Evolutionary conservation across 2,329 filamentous ascomycete genomes (phyloP), one percentile per base, ranked within the genome.

Genomic region (Raffaelea arxii): DNA sequence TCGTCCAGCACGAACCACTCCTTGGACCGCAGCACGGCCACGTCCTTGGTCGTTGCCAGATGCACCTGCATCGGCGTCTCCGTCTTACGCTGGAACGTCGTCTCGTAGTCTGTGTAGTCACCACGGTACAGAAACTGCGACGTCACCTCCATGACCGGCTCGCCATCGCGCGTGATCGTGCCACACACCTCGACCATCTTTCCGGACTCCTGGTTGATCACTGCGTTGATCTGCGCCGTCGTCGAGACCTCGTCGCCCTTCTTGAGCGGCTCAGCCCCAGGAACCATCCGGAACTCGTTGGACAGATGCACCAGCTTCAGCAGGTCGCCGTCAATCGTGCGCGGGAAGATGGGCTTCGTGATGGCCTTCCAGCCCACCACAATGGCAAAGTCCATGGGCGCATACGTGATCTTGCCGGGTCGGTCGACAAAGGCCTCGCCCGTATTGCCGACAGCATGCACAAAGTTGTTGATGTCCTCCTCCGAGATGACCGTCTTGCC

Each of bases 141-240:
- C 12, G 90, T 97, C 24, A 98, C 92, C 62, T 98, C 89, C 92
- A 98, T 98, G 52, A 98, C 88, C 6, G 89, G 75, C 63, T 86
- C 67, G 23, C 84, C 84, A 46, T 90, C 80, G 38, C 92, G 84
- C 46, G 78, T 84, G 58, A 98, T 95, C 6, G 92, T 98, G 52
- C 92, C 92, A 59, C 90, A 96, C n/a, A 98, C 91, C 67, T 98
- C 94, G 18, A 98, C 94, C 90, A 98, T 96, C 75, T 98, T 98
- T 41, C 92, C 92, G 50, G 92, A 89, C 14, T 95, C 89, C 65
- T 98, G 90, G 70, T 97, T 98, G 71, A 98, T 84, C 58, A 98
- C 89, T 16, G 92, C 89, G 58, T 98, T 97, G 70, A 98, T 86
- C 64, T 94, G 89, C 38, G 92, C 92, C 46, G 87, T 94, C 3